Conservation (phyloP, 2,329 filamentous ascomycete species). For the Aspergillus pseudotamarii region DNA sequence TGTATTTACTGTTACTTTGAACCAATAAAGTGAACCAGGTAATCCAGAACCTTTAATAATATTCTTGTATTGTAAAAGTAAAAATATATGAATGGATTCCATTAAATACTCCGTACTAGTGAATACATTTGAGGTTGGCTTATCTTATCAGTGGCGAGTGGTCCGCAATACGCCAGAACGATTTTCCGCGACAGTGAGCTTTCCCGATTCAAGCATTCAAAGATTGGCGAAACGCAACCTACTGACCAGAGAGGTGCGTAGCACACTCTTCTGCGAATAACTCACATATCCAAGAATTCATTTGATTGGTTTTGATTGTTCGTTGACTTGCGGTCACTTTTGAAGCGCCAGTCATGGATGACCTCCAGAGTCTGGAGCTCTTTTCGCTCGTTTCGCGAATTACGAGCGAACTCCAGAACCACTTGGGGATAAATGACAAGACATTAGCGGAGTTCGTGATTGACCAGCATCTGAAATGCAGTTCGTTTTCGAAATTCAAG, state of each 20-base stretch:
- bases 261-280: conserved; percentile 22
- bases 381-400: conserved; percentile 94
- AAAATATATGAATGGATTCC: not conserved
- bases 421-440: conserved; percentile 89
- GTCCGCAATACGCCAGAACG: conserved; percentile 31
- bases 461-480: conserved; percentile 78
- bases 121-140: conserved; percentile 10
- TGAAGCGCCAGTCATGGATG: conserved; percentile 66
- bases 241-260: conserved; percentile 23
- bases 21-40: not conserved
- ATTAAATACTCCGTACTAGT: not conserved
- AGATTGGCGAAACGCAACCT: conserved; percentile 13
- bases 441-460: conserved; percentile 97
- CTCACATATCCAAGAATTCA: not conserved
- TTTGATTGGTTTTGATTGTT: not conserved
- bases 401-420: conserved; percentile 90
- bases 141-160: conserved; percentile 39
- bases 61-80: not conserved
- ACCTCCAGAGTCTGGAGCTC: conserved; percentile 86
- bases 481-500: conserved; percentile 72
- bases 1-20: not conserved
- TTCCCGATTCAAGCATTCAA: conserved; percentile 18
- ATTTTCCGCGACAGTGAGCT: conserved; percentile 38
- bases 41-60: not conserved
- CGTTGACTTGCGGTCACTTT: not conserved